These are phyloP conservation scores for Naganishia randhawae DNA, from an alignment of 768 basidiomycete species.

Conservation along the genomic window DNA sequence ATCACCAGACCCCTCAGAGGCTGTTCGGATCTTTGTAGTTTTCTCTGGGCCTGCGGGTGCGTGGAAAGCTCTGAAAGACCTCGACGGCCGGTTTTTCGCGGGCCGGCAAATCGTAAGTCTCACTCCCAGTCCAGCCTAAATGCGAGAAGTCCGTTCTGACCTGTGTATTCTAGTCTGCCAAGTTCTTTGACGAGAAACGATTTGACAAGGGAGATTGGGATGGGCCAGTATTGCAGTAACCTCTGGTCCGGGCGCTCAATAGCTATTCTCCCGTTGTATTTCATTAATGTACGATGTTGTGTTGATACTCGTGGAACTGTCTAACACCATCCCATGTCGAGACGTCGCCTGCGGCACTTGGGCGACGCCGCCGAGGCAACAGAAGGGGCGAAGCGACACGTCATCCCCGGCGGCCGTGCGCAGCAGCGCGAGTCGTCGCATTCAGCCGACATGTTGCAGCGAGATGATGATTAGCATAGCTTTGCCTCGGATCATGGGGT, in stretches of 20 bases:
- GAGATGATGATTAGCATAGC: neutral
- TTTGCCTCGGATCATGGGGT: neutral
- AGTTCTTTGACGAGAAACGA: conserved; percentile 47
- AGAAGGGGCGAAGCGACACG: neutral
- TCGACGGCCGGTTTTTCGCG: conserved; percentile 89
- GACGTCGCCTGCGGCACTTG: no score
- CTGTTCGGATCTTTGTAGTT: conserved; percentile 83
- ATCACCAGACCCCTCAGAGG: conserved; percentile 66
- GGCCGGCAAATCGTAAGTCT: conserved; percentile 63
- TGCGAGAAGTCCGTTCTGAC: neutral
- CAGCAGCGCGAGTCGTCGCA: neutral
- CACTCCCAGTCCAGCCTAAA: neutral
- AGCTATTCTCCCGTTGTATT: neutral
- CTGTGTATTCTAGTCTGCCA: conserved; percentile 33
- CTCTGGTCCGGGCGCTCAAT: neutral
- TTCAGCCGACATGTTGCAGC: neutral
- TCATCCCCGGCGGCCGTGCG: neutral
- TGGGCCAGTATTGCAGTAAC: conserved; percentile 26
- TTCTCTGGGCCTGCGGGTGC: conserved; percentile 89
- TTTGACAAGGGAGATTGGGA: conserved; percentile 46
- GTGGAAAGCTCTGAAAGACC: conserved; percentile 90
- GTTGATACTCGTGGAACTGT: no score
- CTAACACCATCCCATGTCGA: no score
- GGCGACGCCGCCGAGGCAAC: neutral
- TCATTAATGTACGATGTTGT: no score